Percentiles rank a stretch among this genome's conserved stretches.
Evolutionary conservation across 495 filamentous ascomycete genomes (phyloP).

Genomic region (Chlorociboria aeruginascens): DNA sequence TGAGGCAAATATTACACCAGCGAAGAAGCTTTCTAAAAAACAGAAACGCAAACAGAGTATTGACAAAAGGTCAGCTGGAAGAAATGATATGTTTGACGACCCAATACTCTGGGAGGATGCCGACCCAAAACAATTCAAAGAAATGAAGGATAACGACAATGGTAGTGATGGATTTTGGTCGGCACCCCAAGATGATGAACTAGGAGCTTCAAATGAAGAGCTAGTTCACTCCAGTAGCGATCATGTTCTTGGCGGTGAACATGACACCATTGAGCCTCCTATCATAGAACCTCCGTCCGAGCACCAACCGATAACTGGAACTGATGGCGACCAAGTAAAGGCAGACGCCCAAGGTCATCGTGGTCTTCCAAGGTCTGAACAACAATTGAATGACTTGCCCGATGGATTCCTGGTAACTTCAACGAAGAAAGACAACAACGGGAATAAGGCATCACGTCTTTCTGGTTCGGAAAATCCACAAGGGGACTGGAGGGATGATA

Average conservation of each 20-base stretch:
- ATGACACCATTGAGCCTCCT: not conserved
- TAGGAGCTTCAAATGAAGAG: not conserved
- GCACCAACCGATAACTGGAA: not conserved
- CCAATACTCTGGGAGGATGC: slow-evolving; percentile 42
- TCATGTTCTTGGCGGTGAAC: not conserved
- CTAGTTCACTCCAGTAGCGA: not conserved
- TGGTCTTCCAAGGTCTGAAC: not conserved
- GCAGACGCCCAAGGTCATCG: not conserved
- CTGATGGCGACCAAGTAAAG: not conserved
- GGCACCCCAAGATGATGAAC: slow-evolving; percentile 3
- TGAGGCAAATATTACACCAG: not conserved
- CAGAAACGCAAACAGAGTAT: slow-evolving; percentile 19
- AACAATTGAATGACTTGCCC: not conserved
- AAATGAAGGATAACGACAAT: slow-evolving; percentile 5
- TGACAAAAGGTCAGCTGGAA: slow-evolving; percentile 21
- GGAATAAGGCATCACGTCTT: not conserved
- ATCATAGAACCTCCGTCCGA: not conserved
- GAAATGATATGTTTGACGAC: slow-evolving; percentile 33
- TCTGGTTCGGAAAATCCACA: not conserved
- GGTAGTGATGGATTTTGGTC: slow-evolving; percentile 18
- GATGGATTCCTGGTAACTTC: not conserved
- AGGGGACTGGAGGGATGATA: not conserved
- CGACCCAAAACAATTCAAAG: slow-evolving; percentile 24
- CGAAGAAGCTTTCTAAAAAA: slow-evolving; percentile 18
- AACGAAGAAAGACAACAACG: slow-evolving; percentile 1